phyloP scores from a whole-genome alignment of 2,329 filamentous ascomycete species.

The Cladosporium phlei region DNA sequence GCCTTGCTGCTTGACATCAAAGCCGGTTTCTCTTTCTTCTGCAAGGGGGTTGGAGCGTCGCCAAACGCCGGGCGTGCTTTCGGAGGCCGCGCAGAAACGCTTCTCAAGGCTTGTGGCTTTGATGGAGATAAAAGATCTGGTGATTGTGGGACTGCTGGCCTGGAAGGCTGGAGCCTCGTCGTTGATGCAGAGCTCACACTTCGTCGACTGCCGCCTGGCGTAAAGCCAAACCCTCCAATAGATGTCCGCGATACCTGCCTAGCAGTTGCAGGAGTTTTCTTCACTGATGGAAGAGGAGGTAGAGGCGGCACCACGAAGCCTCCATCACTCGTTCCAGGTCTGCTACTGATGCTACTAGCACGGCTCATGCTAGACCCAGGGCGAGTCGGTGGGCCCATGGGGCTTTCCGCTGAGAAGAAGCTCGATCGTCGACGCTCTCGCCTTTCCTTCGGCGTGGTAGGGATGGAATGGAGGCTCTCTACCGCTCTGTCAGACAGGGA shows the following conservation, averaged over 20 bases:
- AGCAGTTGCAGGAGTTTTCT: conserved; percentile 31
- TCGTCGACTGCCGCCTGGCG: conserved; percentile 19
- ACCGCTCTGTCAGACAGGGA: conserved; percentile 81
- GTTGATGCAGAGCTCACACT: conserved; percentile 26
- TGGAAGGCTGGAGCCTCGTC: conserved; percentile 21
- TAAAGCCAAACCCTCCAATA: conserved; percentile 24
- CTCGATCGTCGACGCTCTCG: conserved; percentile 62
- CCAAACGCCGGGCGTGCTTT: conserved; percentile 30
- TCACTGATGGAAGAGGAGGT: conserved; percentile 33
- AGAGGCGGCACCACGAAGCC: conserved; percentile 27
- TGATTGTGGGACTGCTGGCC: background rate
- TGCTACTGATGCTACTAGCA: conserved; percentile 40
- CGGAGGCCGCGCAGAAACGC: conserved; percentile 29
- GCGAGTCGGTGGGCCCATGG: conserved; percentile 58
- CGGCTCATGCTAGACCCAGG: conserved; percentile 57
- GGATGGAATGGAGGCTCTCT: conserved; percentile 73
- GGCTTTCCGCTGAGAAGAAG: conserved; percentile 64
- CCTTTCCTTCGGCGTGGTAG: conserved; percentile 68
- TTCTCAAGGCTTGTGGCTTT: conserved; percentile 34
- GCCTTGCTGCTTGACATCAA: background rate
- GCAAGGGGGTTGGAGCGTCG: conserved; percentile 29
- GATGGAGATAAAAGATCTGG: conserved; percentile 7
- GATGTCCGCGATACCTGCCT: conserved; percentile 28
- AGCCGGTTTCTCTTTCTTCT: conserved; percentile 19
- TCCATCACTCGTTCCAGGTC: conserved; percentile 46